Evolutionary conservation across 2,329 filamentous ascomycete species (phyloP).

Genomic region (Monosporascus sp.): DNA sequence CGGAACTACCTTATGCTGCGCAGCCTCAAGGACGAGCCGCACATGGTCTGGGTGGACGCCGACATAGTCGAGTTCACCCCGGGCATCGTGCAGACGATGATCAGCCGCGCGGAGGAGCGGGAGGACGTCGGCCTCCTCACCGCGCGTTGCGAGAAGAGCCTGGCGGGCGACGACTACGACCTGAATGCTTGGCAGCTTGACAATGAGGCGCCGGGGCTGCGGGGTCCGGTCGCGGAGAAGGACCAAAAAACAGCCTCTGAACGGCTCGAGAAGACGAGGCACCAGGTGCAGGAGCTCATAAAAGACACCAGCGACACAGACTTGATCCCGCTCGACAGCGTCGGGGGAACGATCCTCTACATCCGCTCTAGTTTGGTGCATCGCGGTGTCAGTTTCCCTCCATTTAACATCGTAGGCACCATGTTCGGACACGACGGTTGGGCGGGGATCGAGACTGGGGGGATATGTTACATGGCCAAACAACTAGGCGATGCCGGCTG

Average conservation of each 20-base stretch:
- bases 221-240: neutral
- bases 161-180: constrained; percentile 27
- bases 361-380: constrained; percentile 26
- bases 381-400: constrained; percentile 29
- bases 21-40: constrained; percentile 24
- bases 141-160: constrained; percentile 24
- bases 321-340: constrained; percentile 28
- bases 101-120: constrained; percentile 19
- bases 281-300: neutral
- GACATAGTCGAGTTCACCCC: constrained; percentile 28
- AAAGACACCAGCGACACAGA: constrained; percentile 23
- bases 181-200: constrained; percentile 29
- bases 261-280: neutral
- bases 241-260: neutral
- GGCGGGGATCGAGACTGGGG: constrained; percentile 32
- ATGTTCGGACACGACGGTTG: constrained; percentile 28
- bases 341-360: constrained; percentile 31
- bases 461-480: constrained; percentile 28
- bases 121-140: constrained; percentile 27
- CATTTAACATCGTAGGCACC: constrained; percentile 28
- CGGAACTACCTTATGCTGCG: constrained; percentile 30
- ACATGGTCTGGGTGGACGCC: constrained; percentile 31
- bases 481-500: constrained; percentile 22
- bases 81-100: constrained; percentile 27
- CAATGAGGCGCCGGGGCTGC: neutral